Evolutionary conservation across 768 basidiomycete genomes (phyloP), one percentile per base, ranked within the genome.

Genomic region (Amanita muscaria): DNA sequence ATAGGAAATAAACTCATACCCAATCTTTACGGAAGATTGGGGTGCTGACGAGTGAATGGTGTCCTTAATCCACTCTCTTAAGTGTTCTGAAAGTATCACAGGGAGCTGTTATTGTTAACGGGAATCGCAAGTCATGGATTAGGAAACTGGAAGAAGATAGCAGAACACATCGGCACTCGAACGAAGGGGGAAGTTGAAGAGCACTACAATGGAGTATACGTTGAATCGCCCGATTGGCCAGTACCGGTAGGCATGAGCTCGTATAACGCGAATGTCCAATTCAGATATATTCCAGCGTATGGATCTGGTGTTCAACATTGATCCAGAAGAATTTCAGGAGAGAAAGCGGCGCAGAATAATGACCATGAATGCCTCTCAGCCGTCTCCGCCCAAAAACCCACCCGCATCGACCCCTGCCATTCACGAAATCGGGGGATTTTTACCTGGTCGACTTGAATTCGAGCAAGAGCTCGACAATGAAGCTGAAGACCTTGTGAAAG

Each of bases 401-500:
- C 85, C 92, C 3, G 88, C 86, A 5, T 98, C 94, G 5, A 80
- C 84, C 1, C 94, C 94, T 3, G 89, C 80, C 3, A 79, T 88
- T 12, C 94, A 97, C 60, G 94, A 99, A 65, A 75, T 98, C 31
- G 80, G 84, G 12, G 85, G 84, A 0, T 98, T 84, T 65, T 83
- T 99, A 58, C 94, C 94, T 7, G 94, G 94, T 12, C 82, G 94
- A n/a, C 73, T 99, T 27, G 94, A 99, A 62, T 99, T 99, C 59
- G 94, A 99, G 58, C 92, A 93, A 54, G 94, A 99, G 62, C 66
- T 90, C 4, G 93, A 97, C 57, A 96, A 99, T 59, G 94, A 99
- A 41, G 94, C 94, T 0, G 94, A 99, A 59, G 84, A 93, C 55
- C 64, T 89, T 2, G 84, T 97, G 51, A 98, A 97, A 63, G 91